A percentile compares a stretch with the other conserved stretches of the same genome.
Evolutionary conservation across 805 yeast species (phyloP).

Genomic region (Yarrowia sp.): DNA sequence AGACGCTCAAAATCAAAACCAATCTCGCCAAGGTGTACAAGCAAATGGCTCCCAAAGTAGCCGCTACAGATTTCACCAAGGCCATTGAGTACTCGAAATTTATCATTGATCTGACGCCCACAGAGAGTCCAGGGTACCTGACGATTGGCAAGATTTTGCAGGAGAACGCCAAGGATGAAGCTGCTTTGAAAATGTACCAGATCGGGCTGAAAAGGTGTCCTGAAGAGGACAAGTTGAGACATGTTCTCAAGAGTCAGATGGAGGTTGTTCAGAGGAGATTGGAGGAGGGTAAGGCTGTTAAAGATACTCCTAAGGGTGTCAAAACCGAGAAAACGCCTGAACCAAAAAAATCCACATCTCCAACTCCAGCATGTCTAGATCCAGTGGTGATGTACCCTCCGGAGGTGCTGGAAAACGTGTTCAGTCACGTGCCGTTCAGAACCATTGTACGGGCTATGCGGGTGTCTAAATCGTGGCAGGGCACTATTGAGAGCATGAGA

Average conservation of each 20-base stretch:
- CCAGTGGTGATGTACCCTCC: neutral
- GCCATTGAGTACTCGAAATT: slow-evolving; percentile 13
- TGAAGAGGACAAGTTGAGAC: neutral
- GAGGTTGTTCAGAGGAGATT: neutral
- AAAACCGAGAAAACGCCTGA: neutral
- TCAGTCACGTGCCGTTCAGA: slow-evolving; percentile 2
- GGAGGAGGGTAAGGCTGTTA: neutral
- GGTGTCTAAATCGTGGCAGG: neutral
- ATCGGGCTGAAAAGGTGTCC: slow-evolving; percentile 3
- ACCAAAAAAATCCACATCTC: too few species aligned
- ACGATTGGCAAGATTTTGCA: slow-evolving; percentile 13
- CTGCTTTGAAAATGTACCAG: slow-evolving; percentile 12
- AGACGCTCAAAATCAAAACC: neutral
- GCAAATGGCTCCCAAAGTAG: neutral
- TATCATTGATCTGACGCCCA: slow-evolving; percentile 1
- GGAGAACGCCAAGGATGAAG: slow-evolving; percentile 20
- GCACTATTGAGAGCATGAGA: slow-evolving; percentile 9
- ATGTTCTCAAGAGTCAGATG: neutral
- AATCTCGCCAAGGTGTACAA: slow-evolving; percentile 13
- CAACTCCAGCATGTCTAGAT: neutral
- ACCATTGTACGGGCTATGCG: slow-evolving; percentile 11
- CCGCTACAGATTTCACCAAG: slow-evolving; percentile 2
- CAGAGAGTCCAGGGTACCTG: slow-evolving; percentile 4
- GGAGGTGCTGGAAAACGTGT: slow-evolving; percentile 10
- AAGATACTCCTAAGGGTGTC: neutral